Evolutionary conservation across 352 stramenopile species (phyloP), one percentile per base, ranked within the genome.

Genomic region (Phytophthora boehmeriae): DNA sequence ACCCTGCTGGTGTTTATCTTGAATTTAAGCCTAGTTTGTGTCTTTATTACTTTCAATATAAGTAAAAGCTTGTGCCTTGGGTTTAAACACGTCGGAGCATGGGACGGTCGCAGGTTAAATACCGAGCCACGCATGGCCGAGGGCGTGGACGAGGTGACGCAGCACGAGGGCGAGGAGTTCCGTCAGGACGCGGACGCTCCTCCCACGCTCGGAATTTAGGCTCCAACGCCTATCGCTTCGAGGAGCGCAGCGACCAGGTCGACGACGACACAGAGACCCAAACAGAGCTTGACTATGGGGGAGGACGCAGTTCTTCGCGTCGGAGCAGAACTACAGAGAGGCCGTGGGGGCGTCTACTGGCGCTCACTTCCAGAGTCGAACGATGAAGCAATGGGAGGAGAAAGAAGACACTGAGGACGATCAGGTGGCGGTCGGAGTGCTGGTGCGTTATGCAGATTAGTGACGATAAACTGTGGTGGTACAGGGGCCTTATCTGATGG

Each of bases 181-280:
- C 35, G 8, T 59, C 25, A 1, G 61, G 66, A 43, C 62, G 54
- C 50, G 59, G 61, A 14, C 38, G 55, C 17, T 56, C 68, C 20
- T 52, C 65, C 45, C 80, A 70, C 41, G n/a, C 66, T 48, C 30
- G 63, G 11, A 69, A 62, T 59, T n/a, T 94, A 8, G 71, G 72
- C 28, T 92, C 83, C 22, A 92, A 94, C 67, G 86, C 78, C 20
- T 90, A 75, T 57, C 86, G 86, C 19, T 94, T 87, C 57, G 67
- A 83, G 34, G 69, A 81, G 28, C 63, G 57, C 2, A 60, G 68
- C n/a, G 60, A 63, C 8, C 39, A 74, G 25, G 63, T 25, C 10
- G 51, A 46, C 22, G 35, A 59, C 4, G 27, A 54, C 2, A 5
- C 25, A 42, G 22, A 14, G 17, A 9, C 2, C 34, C 10, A 39